Conservation (phyloP, 2,329 filamentous ascomycete species). For the Hypoxylon sp. region DNA sequence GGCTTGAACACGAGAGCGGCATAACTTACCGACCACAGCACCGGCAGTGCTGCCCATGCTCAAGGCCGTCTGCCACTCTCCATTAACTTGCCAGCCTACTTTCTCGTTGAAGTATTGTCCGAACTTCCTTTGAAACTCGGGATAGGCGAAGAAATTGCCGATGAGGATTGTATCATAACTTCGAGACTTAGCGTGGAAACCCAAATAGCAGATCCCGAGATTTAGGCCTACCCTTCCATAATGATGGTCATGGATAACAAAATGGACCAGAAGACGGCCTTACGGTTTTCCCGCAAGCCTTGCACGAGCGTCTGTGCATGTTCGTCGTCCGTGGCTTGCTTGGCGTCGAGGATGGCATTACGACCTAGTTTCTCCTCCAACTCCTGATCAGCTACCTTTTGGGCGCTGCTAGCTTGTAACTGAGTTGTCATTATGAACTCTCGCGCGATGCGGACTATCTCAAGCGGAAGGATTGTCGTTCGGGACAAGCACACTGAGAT, state of each 20-base stretch:
- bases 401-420: conserved; percentile 42
- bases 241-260: conserved; percentile 54
- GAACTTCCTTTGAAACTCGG: conserved; percentile 52
- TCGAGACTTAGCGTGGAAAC: conserved; percentile 11
- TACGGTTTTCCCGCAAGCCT: conserved; percentile 51
- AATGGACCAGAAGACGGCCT: conserved; percentile 53
- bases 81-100: conserved; percentile 49
- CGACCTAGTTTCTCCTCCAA: conserved; percentile 52
- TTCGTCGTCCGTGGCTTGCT: conserved; percentile 53
- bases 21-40: conserved; percentile 50
- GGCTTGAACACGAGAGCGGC: not conserved
- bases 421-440: conserved; percentile 43
- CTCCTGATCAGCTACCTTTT: conserved; percentile 52
- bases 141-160: conserved; percentile 53
- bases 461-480: not conserved
- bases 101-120: conserved; percentile 47
- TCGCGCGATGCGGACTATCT: not conserved
- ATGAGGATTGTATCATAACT: conserved; percentile 55
- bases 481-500: not conserved
- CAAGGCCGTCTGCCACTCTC: conserved; percentile 52
- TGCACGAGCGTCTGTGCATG: conserved; percentile 52
- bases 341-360: conserved; percentile 50
- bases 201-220: not conserved
- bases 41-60: conserved; percentile 53
- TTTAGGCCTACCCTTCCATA: conserved; percentile 53